These are phyloP conservation scores for Mycogone perniciosa DNA, from an alignment of 2,329 filamentous ascomycete species.

Conservation along the genomic window DNA sequence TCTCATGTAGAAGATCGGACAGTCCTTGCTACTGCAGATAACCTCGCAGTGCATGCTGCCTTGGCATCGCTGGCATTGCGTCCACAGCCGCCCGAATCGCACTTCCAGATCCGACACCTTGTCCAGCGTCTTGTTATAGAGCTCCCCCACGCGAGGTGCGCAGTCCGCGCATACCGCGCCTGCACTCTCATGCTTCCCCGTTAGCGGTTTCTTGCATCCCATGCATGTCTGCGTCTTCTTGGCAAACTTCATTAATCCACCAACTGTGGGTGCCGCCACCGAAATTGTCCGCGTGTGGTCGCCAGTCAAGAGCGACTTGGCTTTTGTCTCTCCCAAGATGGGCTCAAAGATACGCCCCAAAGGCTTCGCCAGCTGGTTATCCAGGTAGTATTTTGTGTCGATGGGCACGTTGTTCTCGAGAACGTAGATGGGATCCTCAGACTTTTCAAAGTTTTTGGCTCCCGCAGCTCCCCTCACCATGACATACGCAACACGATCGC, in stretches of 20 bases:
- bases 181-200: slow-evolving; percentile 67
- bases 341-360: slow-evolving; percentile 95
- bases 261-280: slow-evolving; percentile 83
- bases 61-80: slow-evolving; percentile 95
- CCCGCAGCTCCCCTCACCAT: slow-evolving; percentile 89
- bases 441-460: slow-evolving; percentile 93
- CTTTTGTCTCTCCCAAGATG: slow-evolving; percentile 89
- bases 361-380: slow-evolving; percentile 96
- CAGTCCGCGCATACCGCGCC: slow-evolving; percentile 89
- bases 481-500: slow-evolving; percentile 96
- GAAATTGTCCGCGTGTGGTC: slow-evolving; percentile 94
- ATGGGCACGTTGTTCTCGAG: slow-evolving; percentile 97
- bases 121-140: slow-evolving; percentile 86
- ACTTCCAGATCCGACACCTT: slow-evolving; percentile 91
- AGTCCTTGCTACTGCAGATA: slow-evolving; percentile 93
- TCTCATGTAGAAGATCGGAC: slow-evolving; percentile 99
- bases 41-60: slow-evolving; percentile 98
- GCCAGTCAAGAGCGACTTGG: slow-evolving; percentile 76
- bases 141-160: slow-evolving; percentile 75
- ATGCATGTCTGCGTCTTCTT: slow-evolving; percentile 98
- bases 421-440: slow-evolving; percentile 94
- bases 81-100: slow-evolving; percentile 88
- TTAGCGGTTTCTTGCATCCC: slow-evolving; percentile 96
- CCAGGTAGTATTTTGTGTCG: slow-evolving; percentile 96
- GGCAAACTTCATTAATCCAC: slow-evolving; percentile 95